Evolutionary conservation across 2,329 filamentous ascomycete genomes (phyloP), one percentile per base, ranked within the genome.

Genomic region (Didymella pinodella): DNA sequence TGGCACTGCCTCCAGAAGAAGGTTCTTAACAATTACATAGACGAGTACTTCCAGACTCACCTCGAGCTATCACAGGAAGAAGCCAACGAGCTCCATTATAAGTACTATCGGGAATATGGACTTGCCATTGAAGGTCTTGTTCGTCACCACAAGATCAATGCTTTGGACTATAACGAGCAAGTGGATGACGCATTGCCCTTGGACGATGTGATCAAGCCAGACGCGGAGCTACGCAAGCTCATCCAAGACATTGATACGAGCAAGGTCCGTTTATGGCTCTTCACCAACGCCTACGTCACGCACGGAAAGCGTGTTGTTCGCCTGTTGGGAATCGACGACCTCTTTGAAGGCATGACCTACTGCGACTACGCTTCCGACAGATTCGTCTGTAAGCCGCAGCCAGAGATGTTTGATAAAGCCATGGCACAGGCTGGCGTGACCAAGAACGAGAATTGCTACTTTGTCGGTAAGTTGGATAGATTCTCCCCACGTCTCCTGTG

Each of bases 111-210:
- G 71, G 93, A 91, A 76, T 99, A 99, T 75, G 95, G 96, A 29
- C 86, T 99, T n/a, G 95, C 95, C 29, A 96, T 99, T 64, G 93
- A 98, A 80, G 95, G 95, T 1, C 85, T 99, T 1, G 92, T 97
- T 36, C 88, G 92, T 10, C 91, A 97, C 78, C 95, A 99, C 81
- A 88, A 96, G 78, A 96, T 99, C 69, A 92, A 98, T 71, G 91
- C 95, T 1, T 83, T 99, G 5, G 93, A 96, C 54, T 99, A 98
- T 82, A 99, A 99, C 77, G 80, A 86, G 65, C 90, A 96, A 78
- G 95, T 99, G 12, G 95, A 99, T 74, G 95, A 99, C 76, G 95
- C 95, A 2, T 80, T 99, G 22, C 93, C 95, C 0, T 84, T 99
- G 3, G 92, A 97, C 71, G 83, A 85, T 18, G 86, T 98, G 72